Evolutionary conservation across 352 stramenopile genomes (phyloP).

Genomic region (Albugo laibachii): DNA sequence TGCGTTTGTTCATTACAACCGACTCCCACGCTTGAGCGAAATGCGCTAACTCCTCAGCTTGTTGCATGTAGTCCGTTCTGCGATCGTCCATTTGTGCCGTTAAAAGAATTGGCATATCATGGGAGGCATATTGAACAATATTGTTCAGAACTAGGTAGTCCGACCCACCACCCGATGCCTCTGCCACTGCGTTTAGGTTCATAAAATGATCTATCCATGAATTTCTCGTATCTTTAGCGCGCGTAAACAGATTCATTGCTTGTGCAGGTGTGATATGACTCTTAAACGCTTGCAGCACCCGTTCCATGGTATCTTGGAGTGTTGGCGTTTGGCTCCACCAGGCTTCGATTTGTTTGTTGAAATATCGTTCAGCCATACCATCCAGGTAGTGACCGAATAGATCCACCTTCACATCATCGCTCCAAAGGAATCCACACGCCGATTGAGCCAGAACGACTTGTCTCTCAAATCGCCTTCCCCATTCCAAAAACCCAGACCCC

Average conservation of each 20-base stretch:
- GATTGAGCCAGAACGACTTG: background rate
- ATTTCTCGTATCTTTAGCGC: background rate
- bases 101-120: slow-evolving; percentile 3
- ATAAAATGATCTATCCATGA: slow-evolving; percentile 4
- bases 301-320: background rate
- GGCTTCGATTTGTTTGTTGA: slow-evolving; percentile 1
- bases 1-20: too few species aligned
- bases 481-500: too few species aligned
- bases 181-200: slow-evolving; percentile 1
- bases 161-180: background rate
- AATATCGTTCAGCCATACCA: slow-evolving; percentile 1
- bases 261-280: background rate
- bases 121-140: slow-evolving; percentile 7
- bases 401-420: background rate
- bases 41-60: slow-evolving; percentile 3
- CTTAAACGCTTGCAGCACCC: slow-evolving; percentile 1
- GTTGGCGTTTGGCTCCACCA: background rate
- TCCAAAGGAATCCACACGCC: background rate
- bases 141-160: slow-evolving; percentile 7
- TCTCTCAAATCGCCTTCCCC: too few species aligned
- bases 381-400: background rate
- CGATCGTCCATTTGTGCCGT: background rate
- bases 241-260: slow-evolving; percentile 1
- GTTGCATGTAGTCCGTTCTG: slow-evolving; percentile 1
- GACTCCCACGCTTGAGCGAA: slow-evolving; percentile 1